A percentile compares a stretch with the other conserved stretches of the same genome.
Conservation (phyloP, 352 stramenopile genomes). For the Phytophthora constricta region DNA sequence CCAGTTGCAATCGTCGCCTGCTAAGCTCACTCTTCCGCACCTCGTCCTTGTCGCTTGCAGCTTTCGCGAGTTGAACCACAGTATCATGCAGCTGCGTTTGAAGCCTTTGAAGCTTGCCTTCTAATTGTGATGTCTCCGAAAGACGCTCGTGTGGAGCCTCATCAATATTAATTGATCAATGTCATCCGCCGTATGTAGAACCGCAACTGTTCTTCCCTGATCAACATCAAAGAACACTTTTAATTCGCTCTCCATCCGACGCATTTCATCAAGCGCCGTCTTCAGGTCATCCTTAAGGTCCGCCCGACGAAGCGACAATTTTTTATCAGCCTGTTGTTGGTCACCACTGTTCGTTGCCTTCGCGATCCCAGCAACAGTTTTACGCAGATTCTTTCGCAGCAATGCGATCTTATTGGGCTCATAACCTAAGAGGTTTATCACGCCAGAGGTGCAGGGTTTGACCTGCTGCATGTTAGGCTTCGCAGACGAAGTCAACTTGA, state of each 20-base stretch:
- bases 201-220: constrained; percentile 40
- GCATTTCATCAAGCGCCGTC: constrained; percentile 73
- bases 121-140: constrained; percentile 44
- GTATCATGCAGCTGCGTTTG: constrained; percentile 67
- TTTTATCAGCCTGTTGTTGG: constrained; percentile 60
- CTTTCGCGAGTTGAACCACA: constrained; percentile 63
- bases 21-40: constrained; percentile 55
- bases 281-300: constrained; percentile 75
- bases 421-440: too few species aligned
- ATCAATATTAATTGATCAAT: constrained; percentile 53
- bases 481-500: too few species aligned
- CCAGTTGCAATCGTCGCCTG: constrained; percentile 61
- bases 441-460: too few species aligned
- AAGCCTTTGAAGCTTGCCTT: constrained; percentile 56
- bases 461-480: too few species aligned
- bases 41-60: constrained; percentile 61
- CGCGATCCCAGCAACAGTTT: constrained; percentile 66
- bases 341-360: constrained; percentile 63
- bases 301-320: constrained; percentile 67
- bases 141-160: constrained; percentile 51
- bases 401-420: constrained; percentile 76
- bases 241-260: constrained; percentile 70
- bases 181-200: constrained; percentile 19
- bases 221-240: constrained; percentile 47
- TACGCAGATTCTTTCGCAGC: constrained; percentile 70